These are phyloP conservation scores for Fusarium pseudonygamai DNA, from an alignment of 2,329 filamentous ascomycete species.

Conservation along the genomic window DNA sequence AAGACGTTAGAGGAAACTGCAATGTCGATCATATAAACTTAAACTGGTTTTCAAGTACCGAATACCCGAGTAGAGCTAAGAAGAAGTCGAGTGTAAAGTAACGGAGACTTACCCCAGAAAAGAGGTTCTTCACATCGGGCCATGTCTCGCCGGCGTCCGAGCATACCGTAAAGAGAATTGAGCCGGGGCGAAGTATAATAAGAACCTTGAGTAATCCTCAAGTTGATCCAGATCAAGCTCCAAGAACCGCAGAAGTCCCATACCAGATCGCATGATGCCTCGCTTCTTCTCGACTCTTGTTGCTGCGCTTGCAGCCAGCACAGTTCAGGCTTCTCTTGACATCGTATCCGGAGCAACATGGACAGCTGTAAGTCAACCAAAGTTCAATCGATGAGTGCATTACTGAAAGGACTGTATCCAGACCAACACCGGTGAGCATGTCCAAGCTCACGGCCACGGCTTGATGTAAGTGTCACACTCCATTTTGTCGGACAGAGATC, in stretches of 20 bases:
- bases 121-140: neutral
- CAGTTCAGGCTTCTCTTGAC: constrained; percentile 41
- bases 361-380: constrained; percentile 50
- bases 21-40: neutral
- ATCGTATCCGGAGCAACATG: constrained; percentile 57
- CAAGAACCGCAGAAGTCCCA: neutral
- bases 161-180: neutral
- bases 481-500: fast-evolving
- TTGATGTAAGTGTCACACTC: constrained; percentile 56
- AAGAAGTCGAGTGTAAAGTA: neutral
- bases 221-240: neutral
- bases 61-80: neutral
- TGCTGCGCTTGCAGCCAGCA: constrained; percentile 3
- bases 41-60: neutral
- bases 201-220: neutral
- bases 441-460: constrained; percentile 74
- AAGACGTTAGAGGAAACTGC: neutral
- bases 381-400: fast-evolving
- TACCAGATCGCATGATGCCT: neutral
- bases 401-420: constrained; percentile 1
- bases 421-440: constrained; percentile 60
- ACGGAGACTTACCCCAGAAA: neutral
- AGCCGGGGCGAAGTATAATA: neutral
- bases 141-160: neutral
- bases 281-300: constrained; percentile 4